phyloP scores from a whole-genome alignment of 108 stramenopile genomes.

The Nitzschia inconspicua region DNA sequence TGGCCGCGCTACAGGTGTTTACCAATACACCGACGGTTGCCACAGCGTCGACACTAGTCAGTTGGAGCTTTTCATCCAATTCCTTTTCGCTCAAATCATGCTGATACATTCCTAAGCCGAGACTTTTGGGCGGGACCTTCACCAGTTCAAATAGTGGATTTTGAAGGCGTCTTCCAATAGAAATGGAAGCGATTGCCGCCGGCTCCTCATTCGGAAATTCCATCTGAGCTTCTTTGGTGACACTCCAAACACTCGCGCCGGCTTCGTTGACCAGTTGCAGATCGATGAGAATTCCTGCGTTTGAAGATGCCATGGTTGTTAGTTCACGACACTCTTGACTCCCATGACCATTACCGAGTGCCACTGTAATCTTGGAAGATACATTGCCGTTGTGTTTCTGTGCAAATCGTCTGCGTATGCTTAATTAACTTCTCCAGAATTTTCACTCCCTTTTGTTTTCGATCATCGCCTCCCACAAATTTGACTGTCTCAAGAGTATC shows the following conservation, averaged over 20 bases:
- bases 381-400: constrained; percentile 4
- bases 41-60: constrained; percentile 48
- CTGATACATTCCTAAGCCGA: constrained; percentile 78
- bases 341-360: constrained; percentile 69
- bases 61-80: constrained; percentile 47
- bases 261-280: constrained; percentile 63
- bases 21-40: constrained; percentile 62
- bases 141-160: constrained; percentile 66
- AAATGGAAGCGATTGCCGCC: constrained; percentile 50
- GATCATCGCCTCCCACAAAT: constrained; percentile 21
- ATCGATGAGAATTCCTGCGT: constrained; percentile 24
- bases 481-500: constrained; percentile 39
- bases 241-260: constrained; percentile 78
- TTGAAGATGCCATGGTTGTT: constrained; percentile 33
- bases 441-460: constrained; percentile 12
- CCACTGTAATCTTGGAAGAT: constrained; percentile 21
- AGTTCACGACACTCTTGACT: constrained; percentile 44
- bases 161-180: constrained; percentile 56
- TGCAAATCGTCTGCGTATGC: not conserved
- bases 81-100: constrained; percentile 57
- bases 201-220: constrained; percentile 59
- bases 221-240: constrained; percentile 40
- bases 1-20: constrained; percentile 40
- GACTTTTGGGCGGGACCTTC: constrained; percentile 53
- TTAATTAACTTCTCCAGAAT: constrained; percentile 21